Evolutionary conservation across 306 rosid species (phyloP), one percentile per base, ranked within the genome.

Genomic region (Sindora glabra): DNA sequence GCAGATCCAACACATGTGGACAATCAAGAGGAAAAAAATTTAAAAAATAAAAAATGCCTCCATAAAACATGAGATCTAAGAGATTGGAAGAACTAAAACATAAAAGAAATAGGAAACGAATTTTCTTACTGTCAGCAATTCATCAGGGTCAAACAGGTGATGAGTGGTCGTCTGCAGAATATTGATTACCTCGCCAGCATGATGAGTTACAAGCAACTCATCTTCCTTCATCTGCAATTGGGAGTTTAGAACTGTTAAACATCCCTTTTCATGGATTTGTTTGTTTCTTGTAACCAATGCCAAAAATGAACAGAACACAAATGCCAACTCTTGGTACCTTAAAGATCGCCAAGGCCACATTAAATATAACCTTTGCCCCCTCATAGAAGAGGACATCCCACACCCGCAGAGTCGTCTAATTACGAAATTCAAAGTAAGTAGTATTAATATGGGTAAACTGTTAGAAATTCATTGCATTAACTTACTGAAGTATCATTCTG

Each of bases 321-420:
- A 22, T 38, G 24, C 17, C 37, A 16, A 56, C 38, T 18, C 32
- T 14, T 32, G 6, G 60, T 80, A 94, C 99, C 97, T 86, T 94
- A 62, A 94, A 94, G 60, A 94, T 75, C 55, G 99, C 97, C 78
- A 94, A 73, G 52, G 99, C 99, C 34, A 84, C 95, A 17, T 94
- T 91, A 70, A 94, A 82, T 56, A 94, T 75, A 74, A 94, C 89
- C 78, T 84, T 82, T 13, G 99, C 99, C 16, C 99, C 97, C 65
- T 94, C 99, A 2, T 83, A 86, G 85, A 94, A 94, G 63, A 94
- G 87, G 72, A 86, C 86, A 65, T 94, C 99, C 99, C 99, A 94
- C 33, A 94, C 99, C 46, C 99, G 82, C 29, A 89, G 78, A 13
- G 99, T 82, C 40, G 99, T 94, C 97, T 94, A 68, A 69, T 56